These are phyloP conservation scores for Punctularia strigosozonata DNA, from an alignment of 768 basidiomycete species.

Conservation along the genomic window DNA sequence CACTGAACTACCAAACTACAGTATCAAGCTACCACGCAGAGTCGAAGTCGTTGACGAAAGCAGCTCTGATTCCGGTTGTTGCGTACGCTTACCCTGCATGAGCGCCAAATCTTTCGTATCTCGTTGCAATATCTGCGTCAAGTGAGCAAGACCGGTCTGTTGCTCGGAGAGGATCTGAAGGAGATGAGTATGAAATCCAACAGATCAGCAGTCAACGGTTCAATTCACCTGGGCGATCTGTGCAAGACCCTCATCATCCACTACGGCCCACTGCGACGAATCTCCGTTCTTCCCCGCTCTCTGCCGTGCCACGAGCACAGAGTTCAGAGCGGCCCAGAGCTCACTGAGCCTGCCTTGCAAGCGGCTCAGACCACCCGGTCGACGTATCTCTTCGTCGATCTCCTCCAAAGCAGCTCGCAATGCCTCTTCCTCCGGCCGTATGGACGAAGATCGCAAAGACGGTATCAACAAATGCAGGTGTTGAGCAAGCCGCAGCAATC, in stretches of 20 bases:
- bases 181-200: conserved; percentile 5
- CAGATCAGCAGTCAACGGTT: conserved; percentile 2
- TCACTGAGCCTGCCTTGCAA: conserved; percentile 69
- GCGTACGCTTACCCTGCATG: conserved; percentile 27
- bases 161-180: conserved; percentile 62
- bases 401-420: conserved; percentile 61
- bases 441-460: conserved; percentile 57
- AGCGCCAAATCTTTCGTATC: conserved; percentile 55
- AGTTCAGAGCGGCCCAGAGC: conserved; percentile 75
- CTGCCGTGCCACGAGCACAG: conserved; percentile 49
- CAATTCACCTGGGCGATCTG: conserved; percentile 58
- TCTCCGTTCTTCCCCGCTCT: conserved; percentile 30
- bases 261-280: conserved; percentile 67
- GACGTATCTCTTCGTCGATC: conserved; percentile 59
- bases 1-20: not conserved
- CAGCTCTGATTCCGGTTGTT: not conserved
- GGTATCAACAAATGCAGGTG: conserved; percentile 76
- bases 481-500: conserved; percentile 56
- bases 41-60: too few species aligned
- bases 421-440: conserved; percentile 72
- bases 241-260: conserved; percentile 73
- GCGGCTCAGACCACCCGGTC: conserved; percentile 38
- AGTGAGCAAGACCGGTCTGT: conserved; percentile 69
- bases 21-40: not conserved
- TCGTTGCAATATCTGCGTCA: conserved; percentile 62